Evolutionary conservation across 2,329 filamentous ascomycete genomes (phyloP).

Genomic region (Thelonectria rubi): DNA sequence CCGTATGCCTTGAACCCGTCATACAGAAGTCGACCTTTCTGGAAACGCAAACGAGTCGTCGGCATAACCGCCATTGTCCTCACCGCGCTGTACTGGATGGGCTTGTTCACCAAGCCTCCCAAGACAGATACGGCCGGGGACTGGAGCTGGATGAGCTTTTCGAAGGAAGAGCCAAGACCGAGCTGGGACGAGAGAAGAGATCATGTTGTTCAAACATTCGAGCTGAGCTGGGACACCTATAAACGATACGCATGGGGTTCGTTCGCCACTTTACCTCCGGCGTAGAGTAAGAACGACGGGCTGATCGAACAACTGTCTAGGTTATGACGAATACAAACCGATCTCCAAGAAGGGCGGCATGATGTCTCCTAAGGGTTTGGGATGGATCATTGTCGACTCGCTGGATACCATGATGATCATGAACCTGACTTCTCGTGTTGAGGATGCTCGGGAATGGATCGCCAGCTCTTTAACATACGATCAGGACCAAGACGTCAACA

Average conservation of each 20-base stretch:
- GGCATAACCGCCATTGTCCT: slow-evolving; percentile 64
- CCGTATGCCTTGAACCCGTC: slow-evolving; percentile 76
- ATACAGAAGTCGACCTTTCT: slow-evolving; percentile 66
- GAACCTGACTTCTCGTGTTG: slow-evolving; percentile 89
- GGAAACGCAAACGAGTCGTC: slow-evolving; percentile 70
- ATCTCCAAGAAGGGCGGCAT: slow-evolving; percentile 79
- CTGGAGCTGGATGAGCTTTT: slow-evolving; percentile 67
- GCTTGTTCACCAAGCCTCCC: slow-evolving; percentile 59
- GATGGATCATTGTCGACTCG: slow-evolving; percentile 98
- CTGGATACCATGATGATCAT: slow-evolving; percentile 98
- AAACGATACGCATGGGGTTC: slow-evolving; percentile 93
- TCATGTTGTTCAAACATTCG: slow-evolving; percentile 87
- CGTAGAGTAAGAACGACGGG: slow-evolving; percentile 38
- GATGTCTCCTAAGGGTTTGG: slow-evolving; percentile 89
- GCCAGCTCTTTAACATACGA: slow-evolving; percentile 83
- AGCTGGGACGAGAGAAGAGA: slow-evolving; percentile 84
- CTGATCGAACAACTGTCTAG: slow-evolving; percentile 49
- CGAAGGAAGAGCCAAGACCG: slow-evolving; percentile 56
- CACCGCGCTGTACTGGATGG: slow-evolving; percentile 74
- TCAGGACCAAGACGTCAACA: slow-evolving; percentile 94
- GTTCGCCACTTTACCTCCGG: slow-evolving; percentile 44
- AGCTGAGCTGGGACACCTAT: slow-evolving; percentile 92
- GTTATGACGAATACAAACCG: slow-evolving; percentile 88
- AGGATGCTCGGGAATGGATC: slow-evolving; percentile 90
- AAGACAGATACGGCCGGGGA: slow-evolving; percentile 49